Conservation (phyloP, 371 early-diverging fungal species). For the Mortierella polycephala region DNA sequence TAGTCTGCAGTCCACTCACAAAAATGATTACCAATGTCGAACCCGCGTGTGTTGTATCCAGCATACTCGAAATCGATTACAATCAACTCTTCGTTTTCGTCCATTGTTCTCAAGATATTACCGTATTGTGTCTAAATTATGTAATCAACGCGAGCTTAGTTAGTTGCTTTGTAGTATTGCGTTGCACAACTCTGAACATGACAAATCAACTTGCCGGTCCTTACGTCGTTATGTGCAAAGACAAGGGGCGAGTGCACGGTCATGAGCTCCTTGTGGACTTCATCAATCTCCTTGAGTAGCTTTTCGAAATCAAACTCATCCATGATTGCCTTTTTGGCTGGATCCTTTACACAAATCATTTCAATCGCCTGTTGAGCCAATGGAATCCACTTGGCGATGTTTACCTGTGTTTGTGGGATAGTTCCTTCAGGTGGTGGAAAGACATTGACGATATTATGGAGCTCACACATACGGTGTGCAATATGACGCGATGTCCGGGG, state of each 20-base stretch:
- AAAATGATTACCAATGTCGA: conserved; percentile 91
- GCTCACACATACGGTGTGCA: conserved; percentile 76
- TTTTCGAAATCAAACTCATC: conserved; percentile 58
- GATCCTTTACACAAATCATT: conserved; percentile 48
- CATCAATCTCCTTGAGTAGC: conserved; percentile 60
- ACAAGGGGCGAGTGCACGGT: conserved; percentile 70
- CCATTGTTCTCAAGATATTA: conserved; percentile 73
- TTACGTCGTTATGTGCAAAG: conserved; percentile 89
- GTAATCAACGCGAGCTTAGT: not conserved
- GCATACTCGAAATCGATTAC: conserved; percentile 90
- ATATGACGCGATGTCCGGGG: conserved; percentile 74
- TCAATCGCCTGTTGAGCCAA: conserved; percentile 55
- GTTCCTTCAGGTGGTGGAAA: conserved; percentile 63
- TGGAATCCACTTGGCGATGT: conserved; percentile 73
- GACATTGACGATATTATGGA: conserved; percentile 76
- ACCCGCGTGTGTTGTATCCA: conserved; percentile 85
- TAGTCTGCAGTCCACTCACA: conserved; percentile 92
- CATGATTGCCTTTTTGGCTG: conserved; percentile 31
- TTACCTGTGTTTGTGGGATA: conserved; percentile 72
- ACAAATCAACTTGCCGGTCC: not conserved
- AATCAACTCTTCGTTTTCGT: conserved; percentile 66
- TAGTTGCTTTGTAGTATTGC: not conserved
- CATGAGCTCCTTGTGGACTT: conserved; percentile 55
- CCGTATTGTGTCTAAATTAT: conserved; percentile 78
- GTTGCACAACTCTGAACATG: not conserved